Evolutionary conservation across 495 filamentous ascomycete genomes (phyloP), one percentile per base, ranked within the genome.

Genomic region (Friedmanniomyces endolithicus): DNA sequence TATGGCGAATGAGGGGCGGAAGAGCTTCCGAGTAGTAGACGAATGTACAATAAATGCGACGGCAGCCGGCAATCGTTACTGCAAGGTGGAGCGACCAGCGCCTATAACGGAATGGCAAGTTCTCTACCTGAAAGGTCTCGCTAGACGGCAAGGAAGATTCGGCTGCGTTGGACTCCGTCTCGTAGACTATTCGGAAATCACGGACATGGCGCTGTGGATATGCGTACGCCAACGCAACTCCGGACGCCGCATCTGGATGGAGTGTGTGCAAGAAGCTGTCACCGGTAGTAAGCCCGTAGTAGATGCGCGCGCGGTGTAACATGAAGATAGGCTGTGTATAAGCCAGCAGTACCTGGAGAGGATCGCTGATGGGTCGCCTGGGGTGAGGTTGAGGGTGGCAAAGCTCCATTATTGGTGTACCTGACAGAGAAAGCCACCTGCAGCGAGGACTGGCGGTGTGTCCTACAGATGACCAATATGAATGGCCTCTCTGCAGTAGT

Each of bases 331-430:
- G 37, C 37, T 41, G 37, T 41, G 37, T 41, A 14, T 41, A 6
- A 41, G 37, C 37, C 37, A 41, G n/a, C n/a, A n/a, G 37, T 41
- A 6, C 37, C 37, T 41, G 37, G 23, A 47, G 24, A 25, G 14
- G 24, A 50, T 50, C 47, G 47, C 47, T 50, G 47, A 50, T 50
- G 47, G 14, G 47, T 50, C 44, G 44, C 44, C 8, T 47, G 44
- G 19, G 44, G 4, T 7, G 23, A 47, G 19, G 19, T 47, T 2
- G 29, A 25, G 8, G 3, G 35, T 52, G 49, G 49, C 49, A 16
- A 35, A 50, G 33, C 24, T 25, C 19, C 29, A 41, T 39, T 52
- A 41, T 39, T 52, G 31, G 49, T 52, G 49, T 52, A 24, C 49
- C 35, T 52, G 23, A 33, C 44, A 47, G 44, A 6, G 7, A 41